A percentile compares a stretch with the other conserved stretches of the same genome.
These are phyloP conservation scores for Amanita rubescens DNA, from an alignment of 768 basidiomycete species.

Conservation along the genomic window DNA sequence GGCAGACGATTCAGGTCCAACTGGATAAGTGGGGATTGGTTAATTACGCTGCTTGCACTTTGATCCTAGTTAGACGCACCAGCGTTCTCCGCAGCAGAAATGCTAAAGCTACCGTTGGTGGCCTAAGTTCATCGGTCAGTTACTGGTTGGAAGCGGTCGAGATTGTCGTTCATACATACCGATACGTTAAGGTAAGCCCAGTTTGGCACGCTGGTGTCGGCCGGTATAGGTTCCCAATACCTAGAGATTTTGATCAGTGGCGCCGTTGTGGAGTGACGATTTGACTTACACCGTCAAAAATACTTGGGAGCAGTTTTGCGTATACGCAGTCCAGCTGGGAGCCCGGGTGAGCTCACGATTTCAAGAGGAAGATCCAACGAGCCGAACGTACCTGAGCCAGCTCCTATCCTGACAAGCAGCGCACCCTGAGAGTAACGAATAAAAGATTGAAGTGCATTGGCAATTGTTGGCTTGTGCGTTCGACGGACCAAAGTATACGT, in stretches of 20 bases:
- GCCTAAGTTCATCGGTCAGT: neutral
- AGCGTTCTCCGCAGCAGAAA: neutral
- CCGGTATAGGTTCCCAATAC: conserved; percentile 38
- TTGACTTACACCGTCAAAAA: conserved; percentile 25
- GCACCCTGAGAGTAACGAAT: conserved; percentile 52
- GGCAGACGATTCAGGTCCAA: neutral
- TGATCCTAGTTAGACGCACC: neutral
- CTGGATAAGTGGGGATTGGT: neutral
- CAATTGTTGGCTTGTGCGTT: conserved; percentile 32
- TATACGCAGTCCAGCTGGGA: conserved; percentile 31
- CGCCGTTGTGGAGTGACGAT: neutral
- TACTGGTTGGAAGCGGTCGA: neutral
- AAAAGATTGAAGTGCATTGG: conserved; percentile 50
- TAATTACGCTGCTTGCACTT: neutral
- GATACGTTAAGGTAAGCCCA: conserved; percentile 54
- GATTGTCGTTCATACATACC: conserved; percentile 16
- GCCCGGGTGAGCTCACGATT: neutral
- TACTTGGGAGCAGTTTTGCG: conserved; percentile 25
- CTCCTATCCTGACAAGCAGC: conserved; percentile 47
- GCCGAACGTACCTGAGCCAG: conserved; percentile 15
- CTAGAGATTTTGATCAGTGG: conserved; percentile 19
- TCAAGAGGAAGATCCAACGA: too few species aligned
- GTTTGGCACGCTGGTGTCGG: conserved; percentile 34
- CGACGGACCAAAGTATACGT: conserved; percentile 37
- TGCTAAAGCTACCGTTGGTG: neutral